Base-by-base conservation (phyloP, 2,329 filamentous ascomycete species). In the Ascochyta rabiei region DNA sequence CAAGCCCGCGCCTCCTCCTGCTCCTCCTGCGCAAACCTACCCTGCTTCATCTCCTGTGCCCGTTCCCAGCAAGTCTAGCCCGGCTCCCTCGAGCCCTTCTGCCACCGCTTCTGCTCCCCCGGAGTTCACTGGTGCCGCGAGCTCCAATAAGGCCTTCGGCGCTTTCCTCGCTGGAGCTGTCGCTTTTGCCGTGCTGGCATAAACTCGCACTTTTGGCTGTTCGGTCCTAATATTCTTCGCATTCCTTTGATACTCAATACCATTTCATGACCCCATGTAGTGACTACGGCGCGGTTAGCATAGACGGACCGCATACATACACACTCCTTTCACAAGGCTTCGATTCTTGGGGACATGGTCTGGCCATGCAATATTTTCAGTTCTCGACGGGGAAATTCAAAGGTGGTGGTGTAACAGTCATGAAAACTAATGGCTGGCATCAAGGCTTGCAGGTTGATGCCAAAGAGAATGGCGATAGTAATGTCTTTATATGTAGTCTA, bases 111-210 rank as follows among this genome's bases (percentile, higher is more conserved):
- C 54, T 13, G 46, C 49, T 12, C 55, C 58, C 6, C 23, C 66
- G 0, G 48, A 64, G 59, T 70, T 54, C 62, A 69, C 65, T 54
- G 67, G 67, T 35, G 64, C 63, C 9, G 67, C 64, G n/a, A 44
- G 33, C 46, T 48, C 59, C 41, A 66, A 60, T 58, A 68, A 63
- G 60, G 66, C 64, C 21, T 37, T 68, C n/a, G 61, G 45, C 15
- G 67, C 60, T 35, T 48, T 70, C 33, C 44, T 68, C 23, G 66
- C 60, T 53, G 67, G 62, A 53, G 66, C 62, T 15, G 47, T 62
- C 19, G 67, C 64, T 28, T 31, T 70, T 28, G 57, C 56, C 38
- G 54, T 57, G 51, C 38, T 68, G 50, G 62, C 53, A 44, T 70
- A 64, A 61, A 39, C 30, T 12, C 16, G n/a, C 35, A 21, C 10